Percentiles rank a stretch among this genome's conserved stretches.
Evolutionary conservation across 2,329 filamentous ascomycete species (phyloP).

Genomic region (Camillea tinctor): DNA sequence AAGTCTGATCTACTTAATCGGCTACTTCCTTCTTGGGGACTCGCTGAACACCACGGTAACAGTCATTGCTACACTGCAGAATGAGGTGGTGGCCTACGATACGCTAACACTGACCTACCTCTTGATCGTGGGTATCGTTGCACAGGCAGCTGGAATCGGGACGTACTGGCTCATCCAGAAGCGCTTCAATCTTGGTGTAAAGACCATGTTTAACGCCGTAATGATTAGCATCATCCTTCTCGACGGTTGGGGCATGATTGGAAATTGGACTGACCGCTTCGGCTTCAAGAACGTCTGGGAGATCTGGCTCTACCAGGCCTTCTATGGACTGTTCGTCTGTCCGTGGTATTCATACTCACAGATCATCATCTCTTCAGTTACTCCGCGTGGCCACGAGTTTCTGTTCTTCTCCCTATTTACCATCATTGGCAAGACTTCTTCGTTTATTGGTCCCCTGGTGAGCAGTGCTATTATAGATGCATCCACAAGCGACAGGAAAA

Average conservation of each 20-base stretch:
- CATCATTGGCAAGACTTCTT: slow-evolving; percentile 67
- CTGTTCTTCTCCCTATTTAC: slow-evolving; percentile 69
- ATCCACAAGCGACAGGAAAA: slow-evolving; percentile 50
- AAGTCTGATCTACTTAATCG: slow-evolving; percentile 63
- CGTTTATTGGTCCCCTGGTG: slow-evolving; percentile 68
- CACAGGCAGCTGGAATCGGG: slow-evolving; percentile 62
- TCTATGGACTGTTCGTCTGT: slow-evolving; percentile 66
- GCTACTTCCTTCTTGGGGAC: slow-evolving; percentile 69
- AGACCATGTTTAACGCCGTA: slow-evolving; percentile 67
- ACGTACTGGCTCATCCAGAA: slow-evolving; percentile 62
- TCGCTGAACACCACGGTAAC: slow-evolving; percentile 69
- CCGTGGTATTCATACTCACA: slow-evolving; percentile 71
- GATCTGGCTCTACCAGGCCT: slow-evolving; percentile 47
- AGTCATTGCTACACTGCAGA: slow-evolving; percentile 65
- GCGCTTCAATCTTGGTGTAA: slow-evolving; percentile 57
- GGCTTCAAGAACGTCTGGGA: slow-evolving; percentile 48
- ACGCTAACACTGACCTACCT: slow-evolving; percentile 65
- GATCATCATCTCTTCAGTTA: slow-evolving; percentile 70
- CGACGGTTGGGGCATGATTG: slow-evolving; percentile 48
- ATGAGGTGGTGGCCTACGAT: slow-evolving; percentile 63
- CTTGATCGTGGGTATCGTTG: slow-evolving; percentile 62
- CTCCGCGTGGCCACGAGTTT: slow-evolving; percentile 66
- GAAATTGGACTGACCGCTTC: slow-evolving; percentile 44
- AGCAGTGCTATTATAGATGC: slow-evolving; percentile 68
- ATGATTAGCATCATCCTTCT: slow-evolving; percentile 61